A percentile compares a stretch with the other conserved stretches of the same genome.
These are phyloP conservation scores for Sarocladium strictum DNA, from an alignment of 2,329 filamentous ascomycete genomes.

Conservation along the genomic window DNA sequence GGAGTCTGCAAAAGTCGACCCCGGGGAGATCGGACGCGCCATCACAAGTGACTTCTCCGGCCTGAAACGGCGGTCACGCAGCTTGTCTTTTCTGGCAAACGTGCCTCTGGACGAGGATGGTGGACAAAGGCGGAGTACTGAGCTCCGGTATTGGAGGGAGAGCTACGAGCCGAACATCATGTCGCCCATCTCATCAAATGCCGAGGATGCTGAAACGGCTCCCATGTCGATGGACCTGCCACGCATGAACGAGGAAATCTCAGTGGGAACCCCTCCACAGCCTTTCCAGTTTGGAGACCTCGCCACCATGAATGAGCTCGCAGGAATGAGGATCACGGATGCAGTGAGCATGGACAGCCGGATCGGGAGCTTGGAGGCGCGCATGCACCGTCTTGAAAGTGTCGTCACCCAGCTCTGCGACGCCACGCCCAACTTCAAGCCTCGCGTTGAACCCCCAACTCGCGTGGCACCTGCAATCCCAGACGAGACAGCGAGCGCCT, in stretches of 20 bases:
- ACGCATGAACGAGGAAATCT: constrained; percentile 25
- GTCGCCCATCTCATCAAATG: constrained; percentile 45
- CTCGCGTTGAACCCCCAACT: constrained; percentile 22
- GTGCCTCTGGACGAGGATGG: constrained; percentile 26
- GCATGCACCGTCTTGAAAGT: constrained; percentile 47
- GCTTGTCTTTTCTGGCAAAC: constrained; percentile 48
- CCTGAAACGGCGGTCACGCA: constrained; percentile 51
- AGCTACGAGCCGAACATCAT: constrained; percentile 48
- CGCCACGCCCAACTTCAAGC: constrained; percentile 33
- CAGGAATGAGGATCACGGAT: constrained; percentile 53
- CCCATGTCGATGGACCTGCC: constrained; percentile 24
- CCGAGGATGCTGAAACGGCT: constrained; percentile 21
- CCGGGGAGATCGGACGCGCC: constrained; percentile 54
- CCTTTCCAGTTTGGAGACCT: constrained; percentile 51
- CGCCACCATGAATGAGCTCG: constrained; percentile 37
- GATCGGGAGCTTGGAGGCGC: constrained; percentile 44
- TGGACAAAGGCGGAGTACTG: constrained; percentile 51
- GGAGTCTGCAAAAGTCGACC: constrained; percentile 33
- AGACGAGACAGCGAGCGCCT: constrained; percentile 16
- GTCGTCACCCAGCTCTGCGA: constrained; percentile 45
- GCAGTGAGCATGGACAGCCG: constrained; percentile 48
- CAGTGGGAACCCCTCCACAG: constrained; percentile 35
- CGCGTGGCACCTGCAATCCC: constrained; percentile 19
- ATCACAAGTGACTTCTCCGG: constrained; percentile 49
- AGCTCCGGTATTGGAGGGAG: constrained; percentile 59